Base-by-base conservation (phyloP, 352 stramenopile genomes). In the Pythium pyrilobum region DNA sequence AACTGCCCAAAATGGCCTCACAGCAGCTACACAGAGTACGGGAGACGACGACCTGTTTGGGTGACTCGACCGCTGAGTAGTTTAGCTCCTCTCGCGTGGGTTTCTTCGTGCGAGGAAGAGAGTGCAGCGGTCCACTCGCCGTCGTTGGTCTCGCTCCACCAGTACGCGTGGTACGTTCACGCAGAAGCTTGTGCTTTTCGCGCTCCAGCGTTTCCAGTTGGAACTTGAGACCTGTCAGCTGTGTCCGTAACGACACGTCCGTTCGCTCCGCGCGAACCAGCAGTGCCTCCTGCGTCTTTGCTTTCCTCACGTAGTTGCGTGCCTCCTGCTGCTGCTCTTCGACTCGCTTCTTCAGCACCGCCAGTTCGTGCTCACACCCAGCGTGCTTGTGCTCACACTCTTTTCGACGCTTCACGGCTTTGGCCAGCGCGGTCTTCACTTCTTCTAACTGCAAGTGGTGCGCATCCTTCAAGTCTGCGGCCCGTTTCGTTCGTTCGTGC, bases 381-480 rank as follows among this genome's bases (percentile, higher is more conserved):
- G 57, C 51, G 25, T 63, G 39, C 28, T 56, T 8, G 10, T 64
- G 64, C 25, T 57, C 51, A 0, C 56, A 10, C 25, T 66, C 57
- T 18, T 64, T 64, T 16, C 64, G 49, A 45, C 63, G 64, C 33
- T 69, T 67, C 6, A 24, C 20, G 9, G 59, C 51, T 32, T 74
- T 78, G 18, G 59, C 53, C 2, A 59, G 49, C 40, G 47, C 39
- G 21, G 45, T 37, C 25, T 67, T 75, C 1, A 37, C 38, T 20
- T 78, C 69, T 18, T 62, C 40, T 5, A 77, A 24, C 15, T 72
- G 44, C 49, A 68, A 66, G 21, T 59, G 48, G 10, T 64, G 52
- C 16, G 49, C 50, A 11, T 43, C 46, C 49, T 65, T 65, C 11
- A 47, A 27, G 13, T 75, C 58, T n/a, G 37, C 39, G 31, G 64